Conservation (phyloP, 306 rosid genomes). For the Cucumis melo region DNA sequence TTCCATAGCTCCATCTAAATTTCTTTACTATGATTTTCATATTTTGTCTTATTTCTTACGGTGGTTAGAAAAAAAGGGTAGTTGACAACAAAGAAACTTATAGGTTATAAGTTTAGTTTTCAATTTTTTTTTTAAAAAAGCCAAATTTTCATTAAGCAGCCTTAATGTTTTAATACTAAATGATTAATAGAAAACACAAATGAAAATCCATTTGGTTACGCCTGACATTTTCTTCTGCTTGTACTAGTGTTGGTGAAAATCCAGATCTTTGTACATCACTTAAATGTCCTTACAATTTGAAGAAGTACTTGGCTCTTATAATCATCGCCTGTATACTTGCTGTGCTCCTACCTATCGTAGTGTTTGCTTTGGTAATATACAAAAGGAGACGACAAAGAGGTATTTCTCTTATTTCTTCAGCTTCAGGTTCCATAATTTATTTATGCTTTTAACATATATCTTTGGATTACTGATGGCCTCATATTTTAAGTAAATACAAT, state of each 20-base stretch:
- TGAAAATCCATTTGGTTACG: not conserved
- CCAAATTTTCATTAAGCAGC: too few species aligned
- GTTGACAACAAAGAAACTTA: not conserved
- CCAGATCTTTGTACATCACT: not conserved
- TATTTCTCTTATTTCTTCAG: not conserved
- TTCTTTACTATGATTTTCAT: not conserved
- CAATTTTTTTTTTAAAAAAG: not conserved
- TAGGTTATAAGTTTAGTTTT: not conserved
- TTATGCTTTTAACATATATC: not conserved
- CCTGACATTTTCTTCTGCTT: not conserved
- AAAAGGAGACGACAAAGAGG: constrained; percentile 11
- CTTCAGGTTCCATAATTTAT: not conserved
- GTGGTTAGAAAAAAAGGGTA: too few species aligned
- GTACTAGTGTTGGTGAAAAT: constrained; percentile 16
- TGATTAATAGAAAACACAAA: not conserved
- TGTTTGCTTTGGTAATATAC: not conserved
- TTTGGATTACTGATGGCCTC: not conserved
- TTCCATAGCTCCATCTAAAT: not conserved
- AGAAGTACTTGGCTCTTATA: constrained; percentile 17
- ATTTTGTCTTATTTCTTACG: too few species aligned
- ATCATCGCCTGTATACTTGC: constrained; percentile 3
- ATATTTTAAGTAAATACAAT: not conserved
- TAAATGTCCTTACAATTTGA: constrained; percentile 6
- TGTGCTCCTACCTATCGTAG: not conserved
- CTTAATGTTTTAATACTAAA: not conserved